A percentile compares a stretch with the other conserved stretches of the same genome.
Evolutionary conservation across 441 rosid genomes (phyloP).

Genomic region (Populus hybrid): DNA sequence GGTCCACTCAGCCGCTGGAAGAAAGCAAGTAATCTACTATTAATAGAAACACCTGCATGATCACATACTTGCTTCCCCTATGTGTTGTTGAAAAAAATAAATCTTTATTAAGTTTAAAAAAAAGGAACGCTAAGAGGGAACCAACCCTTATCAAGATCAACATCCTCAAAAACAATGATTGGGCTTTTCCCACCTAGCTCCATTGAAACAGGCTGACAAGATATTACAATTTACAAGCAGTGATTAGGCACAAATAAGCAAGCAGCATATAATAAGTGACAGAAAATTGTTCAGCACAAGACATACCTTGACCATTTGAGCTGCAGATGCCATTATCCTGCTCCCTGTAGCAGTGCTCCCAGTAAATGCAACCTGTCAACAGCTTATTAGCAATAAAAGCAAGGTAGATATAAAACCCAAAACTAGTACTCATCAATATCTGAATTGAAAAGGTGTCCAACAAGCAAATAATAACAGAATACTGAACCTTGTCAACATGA

Average conservation of each 20-base stretch:
- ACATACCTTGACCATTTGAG: slow-evolving; percentile 75
- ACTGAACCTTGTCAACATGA: slow-evolving; percentile 89
- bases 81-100: neutral
- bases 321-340: slow-evolving; percentile 80
- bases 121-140: too few species aligned
- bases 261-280: neutral
- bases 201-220: slow-evolving; percentile 82
- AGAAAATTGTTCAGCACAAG: slow-evolving; percentile 18
- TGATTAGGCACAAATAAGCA: neutral
- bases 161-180: slow-evolving; percentile 88
- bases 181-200: slow-evolving; percentile 99
- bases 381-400: slow-evolving; percentile 17
- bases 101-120: too few species aligned
- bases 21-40: slow-evolving; percentile 9
- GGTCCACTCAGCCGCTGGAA: slow-evolving; percentile 91
- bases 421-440: slow-evolving; percentile 10
- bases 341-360: slow-evolving; percentile 95
- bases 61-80: neutral
- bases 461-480: too few species aligned
- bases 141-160: slow-evolving; percentile 83
- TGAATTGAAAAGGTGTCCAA: slow-evolving; percentile 18
- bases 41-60: neutral
- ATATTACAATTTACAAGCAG: slow-evolving; percentile 15
- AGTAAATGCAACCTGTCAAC: slow-evolving; percentile 79
- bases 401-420: neutral